phyloP scores from a whole-genome alignment of 2,329 filamentous ascomycete genomes.

The Xylariaceae sp. region DNA sequence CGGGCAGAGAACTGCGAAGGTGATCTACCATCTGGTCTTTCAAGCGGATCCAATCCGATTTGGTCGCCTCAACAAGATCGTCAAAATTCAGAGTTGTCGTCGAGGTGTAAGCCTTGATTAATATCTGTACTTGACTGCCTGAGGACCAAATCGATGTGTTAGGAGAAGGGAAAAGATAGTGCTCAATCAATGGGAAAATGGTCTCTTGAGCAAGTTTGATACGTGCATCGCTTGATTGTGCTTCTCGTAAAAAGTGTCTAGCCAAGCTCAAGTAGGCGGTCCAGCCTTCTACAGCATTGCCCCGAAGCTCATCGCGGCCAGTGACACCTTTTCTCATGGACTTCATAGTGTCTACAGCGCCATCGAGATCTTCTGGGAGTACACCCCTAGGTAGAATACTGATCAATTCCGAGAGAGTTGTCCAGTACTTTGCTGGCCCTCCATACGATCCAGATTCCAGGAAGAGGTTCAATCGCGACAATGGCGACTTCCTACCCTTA shows the following conservation, averaged over 20 bases:
- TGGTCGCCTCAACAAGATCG: conserved; percentile 47
- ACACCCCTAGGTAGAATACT: conserved; percentile 52
- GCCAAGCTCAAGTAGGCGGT: conserved; percentile 68
- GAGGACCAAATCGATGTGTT: conserved; percentile 39
- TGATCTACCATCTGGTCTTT: conserved; percentile 60
- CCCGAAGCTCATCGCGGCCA: conserved; percentile 69
- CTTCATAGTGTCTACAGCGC: conserved; percentile 59
- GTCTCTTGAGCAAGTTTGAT: conserved; percentile 45
- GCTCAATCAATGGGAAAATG: conserved; percentile 53
- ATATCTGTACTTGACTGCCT: conserved; percentile 34
- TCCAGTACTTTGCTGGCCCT: conserved; percentile 72
- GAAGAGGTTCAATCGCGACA: conserved; percentile 64
- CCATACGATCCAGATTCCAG: conserved; percentile 81
- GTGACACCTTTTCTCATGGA: conserved; percentile 70
- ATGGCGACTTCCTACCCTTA: conserved; percentile 51
- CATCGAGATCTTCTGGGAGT: conserved; percentile 51
- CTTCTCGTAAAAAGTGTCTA: conserved; percentile 48
- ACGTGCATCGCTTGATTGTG: conserved; percentile 45
- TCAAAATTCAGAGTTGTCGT: conserved; percentile 40
- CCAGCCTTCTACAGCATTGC: conserved; percentile 70
- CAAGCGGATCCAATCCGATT: conserved; percentile 61
- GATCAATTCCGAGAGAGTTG: conserved; percentile 61
- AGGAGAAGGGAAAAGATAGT: conserved; percentile 49
- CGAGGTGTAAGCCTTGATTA: conserved; percentile 48
- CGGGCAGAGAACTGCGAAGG: conserved; percentile 74